A percentile compares a stretch with the other conserved stretches of the same genome.
Evolutionary conservation across 1,139 yeast genomes (phyloP).

Genomic region (Kluyveromyces sp.): DNA sequence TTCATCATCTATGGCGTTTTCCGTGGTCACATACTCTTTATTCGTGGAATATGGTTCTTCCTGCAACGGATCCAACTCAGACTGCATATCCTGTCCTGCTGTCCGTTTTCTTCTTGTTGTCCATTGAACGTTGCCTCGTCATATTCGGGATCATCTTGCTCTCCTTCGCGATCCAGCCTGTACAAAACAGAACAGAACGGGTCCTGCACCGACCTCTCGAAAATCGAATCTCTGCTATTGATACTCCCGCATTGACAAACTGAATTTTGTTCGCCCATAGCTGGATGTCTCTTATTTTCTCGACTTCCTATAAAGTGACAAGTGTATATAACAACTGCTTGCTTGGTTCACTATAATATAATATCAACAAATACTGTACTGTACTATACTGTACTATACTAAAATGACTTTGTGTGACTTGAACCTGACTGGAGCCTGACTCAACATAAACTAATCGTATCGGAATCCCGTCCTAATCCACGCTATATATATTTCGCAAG

Average conservation of each 20-base stretch:
- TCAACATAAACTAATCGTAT: too few relatives aligned
- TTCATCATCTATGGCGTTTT: too few relatives aligned
- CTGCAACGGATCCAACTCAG: conserved; percentile 3
- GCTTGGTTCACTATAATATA: too few relatives aligned
- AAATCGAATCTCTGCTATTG: conserved; percentile 11
- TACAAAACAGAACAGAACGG: conserved; percentile 13
- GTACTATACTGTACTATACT: too few relatives aligned
- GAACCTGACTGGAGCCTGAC: too few relatives aligned
- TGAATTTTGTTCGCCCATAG: not conserved
- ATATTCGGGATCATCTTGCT: too few relatives aligned
- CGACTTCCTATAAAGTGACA: not conserved
- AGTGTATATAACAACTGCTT: not conserved
- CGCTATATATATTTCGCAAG: too few relatives aligned
- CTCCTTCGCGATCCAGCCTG: conserved; percentile 10
- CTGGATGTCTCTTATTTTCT: not conserved
- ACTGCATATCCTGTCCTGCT: conserved; percentile 7
- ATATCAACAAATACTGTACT: too few relatives aligned
- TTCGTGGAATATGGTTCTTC: not conserved
- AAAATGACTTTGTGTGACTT: too few relatives aligned
- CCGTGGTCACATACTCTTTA: too few relatives aligned
- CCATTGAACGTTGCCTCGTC: not conserved
- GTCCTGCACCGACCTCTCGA: conserved; percentile 25
- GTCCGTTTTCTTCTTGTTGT: not conserved
- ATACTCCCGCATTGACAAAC: conserved; percentile 6
- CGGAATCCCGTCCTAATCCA: too few relatives aligned